Evolutionary conservation across 345 rosid genomes (phyloP).

Genomic region (Camelina hispida): DNA sequence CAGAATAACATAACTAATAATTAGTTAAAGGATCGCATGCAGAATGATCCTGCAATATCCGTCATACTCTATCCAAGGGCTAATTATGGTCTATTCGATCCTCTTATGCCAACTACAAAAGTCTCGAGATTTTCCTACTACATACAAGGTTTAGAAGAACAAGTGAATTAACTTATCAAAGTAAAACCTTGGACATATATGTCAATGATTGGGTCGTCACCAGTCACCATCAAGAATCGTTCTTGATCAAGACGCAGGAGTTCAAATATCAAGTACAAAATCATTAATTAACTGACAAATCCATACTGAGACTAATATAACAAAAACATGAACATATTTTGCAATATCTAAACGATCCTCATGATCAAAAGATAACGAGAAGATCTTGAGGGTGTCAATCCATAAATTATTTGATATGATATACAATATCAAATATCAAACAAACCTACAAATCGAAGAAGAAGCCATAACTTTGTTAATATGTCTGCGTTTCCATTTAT

Average conservation of each 20-base stretch:
- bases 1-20: background rate
- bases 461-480: no score
- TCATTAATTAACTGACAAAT: background rate
- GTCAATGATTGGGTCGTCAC: background rate
- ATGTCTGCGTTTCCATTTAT: no score
- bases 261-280: slow-evolving; percentile 12
- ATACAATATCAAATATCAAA: no score
- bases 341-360: background rate
- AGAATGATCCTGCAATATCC: background rate
- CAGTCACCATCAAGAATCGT: background rate
- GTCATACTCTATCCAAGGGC: background rate
- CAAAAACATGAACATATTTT: background rate
- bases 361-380: background rate
- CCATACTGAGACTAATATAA: background rate
- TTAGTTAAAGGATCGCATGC: background rate
- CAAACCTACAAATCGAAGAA: no score
- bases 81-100: background rate
- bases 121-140: background rate
- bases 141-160: background rate
- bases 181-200: background rate
- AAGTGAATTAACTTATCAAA: background rate
- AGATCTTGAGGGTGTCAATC: background rate
- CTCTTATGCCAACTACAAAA: background rate
- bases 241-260: background rate
- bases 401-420: no score